These are phyloP conservation scores for Penicillium sp. DNA, from an alignment of 2,329 filamentous ascomycete species.

Conservation along the genomic window DNA sequence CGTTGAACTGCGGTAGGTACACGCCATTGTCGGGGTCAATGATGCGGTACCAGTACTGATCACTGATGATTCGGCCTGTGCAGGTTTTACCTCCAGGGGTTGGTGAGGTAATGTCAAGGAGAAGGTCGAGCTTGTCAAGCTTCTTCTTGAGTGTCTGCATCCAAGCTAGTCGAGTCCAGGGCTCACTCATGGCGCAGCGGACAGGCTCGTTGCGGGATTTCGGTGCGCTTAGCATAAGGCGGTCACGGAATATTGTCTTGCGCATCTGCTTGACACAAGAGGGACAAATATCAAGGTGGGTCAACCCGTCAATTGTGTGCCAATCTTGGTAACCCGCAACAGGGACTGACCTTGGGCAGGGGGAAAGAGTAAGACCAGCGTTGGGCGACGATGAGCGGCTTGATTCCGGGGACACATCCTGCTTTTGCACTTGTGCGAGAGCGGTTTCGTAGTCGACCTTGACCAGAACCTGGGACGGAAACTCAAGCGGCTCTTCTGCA, in stretches of 20 bases:
- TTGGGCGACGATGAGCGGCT: constrained; percentile 24
- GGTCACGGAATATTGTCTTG: constrained; percentile 68
- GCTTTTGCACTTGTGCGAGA: constrained; percentile 14
- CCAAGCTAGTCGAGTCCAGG: constrained; percentile 87
- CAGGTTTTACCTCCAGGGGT: constrained; percentile 62
- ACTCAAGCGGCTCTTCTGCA: constrained; percentile 19
- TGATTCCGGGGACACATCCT: constrained; percentile 21
- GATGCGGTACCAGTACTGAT: constrained; percentile 76
- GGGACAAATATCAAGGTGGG: constrained; percentile 80
- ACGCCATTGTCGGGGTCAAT: constrained; percentile 68
- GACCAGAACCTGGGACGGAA: constrained; percentile 14
- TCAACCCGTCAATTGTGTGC: constrained; percentile 74
- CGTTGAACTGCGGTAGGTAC: constrained; percentile 71
- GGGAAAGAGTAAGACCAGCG: constrained; percentile 55
- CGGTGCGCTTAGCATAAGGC: constrained; percentile 67
- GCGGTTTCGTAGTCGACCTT: constrained; percentile 14
- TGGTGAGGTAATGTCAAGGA: constrained; percentile 71
- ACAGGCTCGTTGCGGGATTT: constrained; percentile 64
- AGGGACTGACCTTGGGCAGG: constrained; percentile 70
- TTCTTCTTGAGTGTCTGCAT: constrained; percentile 75
- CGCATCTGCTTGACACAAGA: constrained; percentile 77
- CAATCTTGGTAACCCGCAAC: constrained; percentile 74
- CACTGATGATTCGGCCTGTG: constrained; percentile 60
- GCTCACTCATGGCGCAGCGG: constrained; percentile 77
- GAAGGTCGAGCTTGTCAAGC: constrained; percentile 67